Evolutionary conservation across 352 stramenopile species (phyloP).

Genomic region (Globisporangium takayamanum): DNA sequence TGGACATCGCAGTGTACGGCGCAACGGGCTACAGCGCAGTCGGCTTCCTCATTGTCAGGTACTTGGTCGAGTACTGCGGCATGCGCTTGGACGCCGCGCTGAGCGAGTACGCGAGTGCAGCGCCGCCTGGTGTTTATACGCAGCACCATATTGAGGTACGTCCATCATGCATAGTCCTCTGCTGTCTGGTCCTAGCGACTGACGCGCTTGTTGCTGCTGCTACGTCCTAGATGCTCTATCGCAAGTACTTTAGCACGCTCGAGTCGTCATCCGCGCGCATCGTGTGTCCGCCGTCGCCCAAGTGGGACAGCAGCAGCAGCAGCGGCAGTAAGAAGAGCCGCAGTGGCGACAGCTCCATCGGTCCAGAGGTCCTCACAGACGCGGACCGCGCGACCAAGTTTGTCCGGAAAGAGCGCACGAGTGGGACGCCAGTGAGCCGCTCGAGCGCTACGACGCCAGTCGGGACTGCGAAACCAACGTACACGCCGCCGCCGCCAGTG

Average conservation of each 20-base stretch:
- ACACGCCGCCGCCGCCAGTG: conserved; percentile 29
- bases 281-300: conserved; percentile 41
- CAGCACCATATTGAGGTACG: conserved; percentile 60
- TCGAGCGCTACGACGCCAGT: conserved; percentile 16
- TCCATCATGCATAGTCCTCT: neutral
- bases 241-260: conserved; percentile 75
- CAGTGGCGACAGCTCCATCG: conserved; percentile 25
- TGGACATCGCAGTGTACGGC: conserved; percentile 72
- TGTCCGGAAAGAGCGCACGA: conserved; percentile 27
- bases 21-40: conserved; percentile 60
- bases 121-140: conserved; percentile 60
- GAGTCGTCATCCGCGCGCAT: conserved; percentile 41
- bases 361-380: conserved; percentile 59
- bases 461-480: conserved; percentile 19
- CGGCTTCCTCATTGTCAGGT: conserved; percentile 72
- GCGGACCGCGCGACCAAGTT: conserved; percentile 57
- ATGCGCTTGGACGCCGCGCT: conserved; percentile 56
- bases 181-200: neutral
- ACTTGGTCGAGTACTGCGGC: conserved; percentile 64
- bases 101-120: conserved; percentile 48
- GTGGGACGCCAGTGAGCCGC: conserved; percentile 6
- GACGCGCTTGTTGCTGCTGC: neutral
- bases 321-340: conserved; percentile 34
- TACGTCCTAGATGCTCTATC: conserved; percentile 40
- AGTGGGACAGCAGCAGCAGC: conserved; percentile 47